Evolutionary conservation across 208 protist species (phyloP).

Genomic region (Wallacemonas rigidus): DNA sequence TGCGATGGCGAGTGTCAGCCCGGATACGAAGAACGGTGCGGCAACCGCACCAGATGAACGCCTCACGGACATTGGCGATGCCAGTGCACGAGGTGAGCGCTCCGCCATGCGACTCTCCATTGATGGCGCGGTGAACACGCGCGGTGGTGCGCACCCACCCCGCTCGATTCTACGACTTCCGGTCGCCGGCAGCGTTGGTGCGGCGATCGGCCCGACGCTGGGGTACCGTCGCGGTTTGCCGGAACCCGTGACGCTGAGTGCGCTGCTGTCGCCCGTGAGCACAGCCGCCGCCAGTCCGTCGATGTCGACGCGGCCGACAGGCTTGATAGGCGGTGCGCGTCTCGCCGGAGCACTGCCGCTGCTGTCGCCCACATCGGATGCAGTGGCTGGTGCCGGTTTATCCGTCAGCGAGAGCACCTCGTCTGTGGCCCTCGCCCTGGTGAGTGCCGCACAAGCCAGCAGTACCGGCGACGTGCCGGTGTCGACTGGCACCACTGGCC

Average conservation of each 20-base stretch:
- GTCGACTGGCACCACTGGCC: too few species aligned
- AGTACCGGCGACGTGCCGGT: too few species aligned
- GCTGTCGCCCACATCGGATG: conserved; percentile 24
- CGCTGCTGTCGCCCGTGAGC: not conserved
- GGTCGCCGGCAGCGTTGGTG: not conserved
- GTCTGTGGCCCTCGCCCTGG: too few species aligned
- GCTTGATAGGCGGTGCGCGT: not conserved
- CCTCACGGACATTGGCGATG: too few species aligned
- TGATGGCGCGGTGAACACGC: not conserved
- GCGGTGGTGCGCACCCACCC: not conserved
- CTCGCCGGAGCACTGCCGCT: not conserved
- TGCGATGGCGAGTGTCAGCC: not conserved
- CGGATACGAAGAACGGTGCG: not conserved
- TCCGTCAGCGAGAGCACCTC: not conserved
- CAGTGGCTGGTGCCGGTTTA: not conserved
- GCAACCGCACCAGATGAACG: not conserved
- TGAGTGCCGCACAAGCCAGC: too few species aligned
- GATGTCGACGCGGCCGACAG: too few species aligned
- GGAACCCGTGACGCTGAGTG: conserved; percentile 11
- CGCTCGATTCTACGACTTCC: not conserved
- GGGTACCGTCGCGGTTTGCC: conserved; percentile 9
- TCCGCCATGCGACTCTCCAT: not conserved
- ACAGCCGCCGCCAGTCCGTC: not conserved
- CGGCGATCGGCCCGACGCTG: not conserved
- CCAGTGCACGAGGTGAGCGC: not conserved